Evolutionary conservation across 495 filamentous ascomycete species (phyloP).

Genomic region (Astrocystis sublimbata): DNA sequence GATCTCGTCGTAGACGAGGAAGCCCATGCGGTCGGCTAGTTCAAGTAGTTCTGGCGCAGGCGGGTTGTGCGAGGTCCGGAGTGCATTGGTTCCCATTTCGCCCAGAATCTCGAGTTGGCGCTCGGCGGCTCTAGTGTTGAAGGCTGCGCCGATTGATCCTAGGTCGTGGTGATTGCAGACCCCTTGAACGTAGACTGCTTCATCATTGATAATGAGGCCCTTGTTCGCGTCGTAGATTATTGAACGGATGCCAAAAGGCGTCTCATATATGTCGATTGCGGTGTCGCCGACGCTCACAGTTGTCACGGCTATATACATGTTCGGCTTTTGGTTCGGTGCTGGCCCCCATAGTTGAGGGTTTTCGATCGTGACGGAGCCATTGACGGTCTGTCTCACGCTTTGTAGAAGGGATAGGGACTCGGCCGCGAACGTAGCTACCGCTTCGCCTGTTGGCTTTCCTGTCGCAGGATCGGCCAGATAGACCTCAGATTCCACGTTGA

Average conservation of each 20-base stretch:
- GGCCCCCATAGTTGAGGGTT: conserved; percentile 52
- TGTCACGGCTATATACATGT: conserved; percentile 50
- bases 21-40: conserved; percentile 57
- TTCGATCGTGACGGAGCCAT: conserved; percentile 32
- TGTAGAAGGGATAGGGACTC: conserved; percentile 27
- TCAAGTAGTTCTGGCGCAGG: conserved; percentile 56
- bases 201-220: conserved; percentile 45
- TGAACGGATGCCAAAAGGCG: conserved; percentile 49
- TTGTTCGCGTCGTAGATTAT: conserved; percentile 40
- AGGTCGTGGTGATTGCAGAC: conserved; percentile 51
- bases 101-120: conserved; percentile 48
- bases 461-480: conserved; percentile 26
- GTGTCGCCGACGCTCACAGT: conserved; percentile 25
- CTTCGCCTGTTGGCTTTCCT: conserved; percentile 18
- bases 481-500: conserved; percentile 34
- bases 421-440: conserved; percentile 29
- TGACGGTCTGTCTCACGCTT: conserved; percentile 35
- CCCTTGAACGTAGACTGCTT: conserved; percentile 42
- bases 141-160: conserved; percentile 48
- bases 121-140: conserved; percentile 45
- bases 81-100: conserved; percentile 50
- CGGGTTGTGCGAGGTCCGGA: conserved; percentile 54
- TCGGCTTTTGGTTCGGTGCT: conserved; percentile 43
- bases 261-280: conserved; percentile 48
- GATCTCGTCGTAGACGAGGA: conserved; percentile 58